Evolutionary conservation across 306 rosid species (phyloP), one percentile per base, ranked within the genome.

Genomic region (Bauhinia variegata): DNA sequence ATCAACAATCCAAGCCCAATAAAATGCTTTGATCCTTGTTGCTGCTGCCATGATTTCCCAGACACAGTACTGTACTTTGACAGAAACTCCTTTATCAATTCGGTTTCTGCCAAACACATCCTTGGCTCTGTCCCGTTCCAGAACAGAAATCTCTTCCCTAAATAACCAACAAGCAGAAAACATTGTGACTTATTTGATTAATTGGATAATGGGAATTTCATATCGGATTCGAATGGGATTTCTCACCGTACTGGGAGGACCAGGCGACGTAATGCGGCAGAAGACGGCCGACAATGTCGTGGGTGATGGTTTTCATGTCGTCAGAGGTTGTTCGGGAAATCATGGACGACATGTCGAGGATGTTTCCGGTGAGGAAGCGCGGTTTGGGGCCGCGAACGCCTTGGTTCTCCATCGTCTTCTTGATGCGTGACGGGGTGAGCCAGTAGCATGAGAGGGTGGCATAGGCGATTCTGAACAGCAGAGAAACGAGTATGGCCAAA

Each of bases 321-420:
- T 80, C 36, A 7, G 95, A 79, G 46, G 90, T 95, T 42, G 97
- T 54, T 67, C 84, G 77, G 28, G 86, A 65, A 19, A 86, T 77
- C 41, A 88, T 85, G 8, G 82, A 68, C 4, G 86, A 81, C 86
- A 90, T 81, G 79, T 88, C 92, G 5, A 79, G 36, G 84, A 95
- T 78, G 84, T 90, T 95, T 16, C 99, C 97, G 11, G 77, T 70
- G 56, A 95, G 81, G 39, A 70, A 80, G 7, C 89, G 80, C 1
- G 89, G 91, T 49, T 86, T 77, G 0, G 99, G 99, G 39, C 99
- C 99, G 30, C 72, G 80, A 41, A 90, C 89, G 4, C 99, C 99
- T 88, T 95, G 99, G 78, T 54, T 70, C 44, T 82, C 95, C 99
- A 95, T 95, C 69, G 70, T 77, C 73, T 50, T 84, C 74, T 77